Conservation (phyloP, 208 protist species). For the Plasmodiophora brassicae region DNA sequence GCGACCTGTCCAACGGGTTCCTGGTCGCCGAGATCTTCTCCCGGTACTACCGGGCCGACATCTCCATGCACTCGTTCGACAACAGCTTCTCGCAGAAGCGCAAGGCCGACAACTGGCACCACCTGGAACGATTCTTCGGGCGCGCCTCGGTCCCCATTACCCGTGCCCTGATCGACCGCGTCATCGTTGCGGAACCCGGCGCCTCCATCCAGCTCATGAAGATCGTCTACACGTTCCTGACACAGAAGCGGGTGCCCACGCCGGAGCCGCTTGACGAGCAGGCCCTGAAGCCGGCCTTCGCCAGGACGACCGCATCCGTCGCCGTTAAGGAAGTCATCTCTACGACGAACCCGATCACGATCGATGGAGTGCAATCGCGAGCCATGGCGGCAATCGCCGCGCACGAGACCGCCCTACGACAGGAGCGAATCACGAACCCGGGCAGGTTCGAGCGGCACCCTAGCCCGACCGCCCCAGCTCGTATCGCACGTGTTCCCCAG, state of each 20-base stretch:
- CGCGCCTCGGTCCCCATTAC: slow-evolving; percentile 60
- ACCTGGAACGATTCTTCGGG: slow-evolving; percentile 57
- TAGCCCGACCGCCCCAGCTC: too few relatives aligned
- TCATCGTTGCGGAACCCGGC: slow-evolving; percentile 67
- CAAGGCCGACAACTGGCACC: slow-evolving; percentile 79
- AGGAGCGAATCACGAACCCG: background rate
- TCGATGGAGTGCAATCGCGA: background rate
- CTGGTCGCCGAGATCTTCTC: slow-evolving; percentile 82
- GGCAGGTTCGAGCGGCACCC: background rate
- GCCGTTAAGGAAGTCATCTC: slow-evolving; percentile 34
- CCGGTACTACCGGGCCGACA: slow-evolving; percentile 72
- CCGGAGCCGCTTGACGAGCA: background rate
- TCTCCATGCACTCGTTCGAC: slow-evolving; percentile 81
- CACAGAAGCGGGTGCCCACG: slow-evolving; percentile 37
- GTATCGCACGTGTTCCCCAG: background rate
- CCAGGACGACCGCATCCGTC: slow-evolving; percentile 40
- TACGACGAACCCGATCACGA: slow-evolving; percentile 29
- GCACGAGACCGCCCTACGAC: background rate
- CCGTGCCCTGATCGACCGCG: slow-evolving; percentile 68
- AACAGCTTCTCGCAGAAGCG: slow-evolving; percentile 65
- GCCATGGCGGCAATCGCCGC: background rate
- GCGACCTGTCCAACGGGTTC: slow-evolving; percentile 82
- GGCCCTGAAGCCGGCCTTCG: slow-evolving; percentile 46
- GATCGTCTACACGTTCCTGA: slow-evolving; percentile 51
- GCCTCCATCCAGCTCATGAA: slow-evolving; percentile 54